These are phyloP conservation scores for Exophiala calicioides DNA, from an alignment of 2,329 filamentous ascomycete species.

Conservation along the genomic window DNA sequence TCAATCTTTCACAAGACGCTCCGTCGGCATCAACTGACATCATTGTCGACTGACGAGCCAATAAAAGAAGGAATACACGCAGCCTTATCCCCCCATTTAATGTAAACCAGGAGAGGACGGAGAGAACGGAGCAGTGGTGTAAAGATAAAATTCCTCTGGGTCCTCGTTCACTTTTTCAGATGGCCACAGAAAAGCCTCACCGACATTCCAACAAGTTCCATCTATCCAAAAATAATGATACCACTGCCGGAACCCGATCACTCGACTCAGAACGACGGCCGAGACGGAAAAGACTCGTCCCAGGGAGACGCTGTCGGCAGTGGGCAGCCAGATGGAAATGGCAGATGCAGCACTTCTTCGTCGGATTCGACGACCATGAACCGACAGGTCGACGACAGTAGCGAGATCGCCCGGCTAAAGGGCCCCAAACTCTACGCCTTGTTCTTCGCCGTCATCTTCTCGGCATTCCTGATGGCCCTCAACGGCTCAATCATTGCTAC, in stretches of 20 bases:
- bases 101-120: not conserved
- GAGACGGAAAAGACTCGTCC: too few species aligned
- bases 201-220: too few species aligned
- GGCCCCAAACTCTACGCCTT: constrained; percentile 31
- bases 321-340: too few species aligned
- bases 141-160: not conserved
- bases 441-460: constrained; percentile 43
- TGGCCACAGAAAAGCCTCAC: not conserved
- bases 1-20: too few species aligned
- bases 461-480: constrained; percentile 52
- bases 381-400: not conserved
- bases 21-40: too few species aligned
- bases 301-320: too few species aligned
- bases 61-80: not conserved
- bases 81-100: not conserved
- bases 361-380: too few species aligned
- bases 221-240: too few species aligned
- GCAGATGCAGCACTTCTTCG: too few species aligned
- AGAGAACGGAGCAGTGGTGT: constrained; percentile 2
- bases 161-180: not conserved
- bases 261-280: too few species aligned
- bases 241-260: too few species aligned
- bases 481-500: constrained; percentile 58
- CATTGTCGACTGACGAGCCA: too few species aligned
- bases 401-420: not conserved